These are phyloP conservation scores for Lycium ferocissimum DNA, from an alignment of 257 asterid genomes.

Conservation along the genomic window DNA sequence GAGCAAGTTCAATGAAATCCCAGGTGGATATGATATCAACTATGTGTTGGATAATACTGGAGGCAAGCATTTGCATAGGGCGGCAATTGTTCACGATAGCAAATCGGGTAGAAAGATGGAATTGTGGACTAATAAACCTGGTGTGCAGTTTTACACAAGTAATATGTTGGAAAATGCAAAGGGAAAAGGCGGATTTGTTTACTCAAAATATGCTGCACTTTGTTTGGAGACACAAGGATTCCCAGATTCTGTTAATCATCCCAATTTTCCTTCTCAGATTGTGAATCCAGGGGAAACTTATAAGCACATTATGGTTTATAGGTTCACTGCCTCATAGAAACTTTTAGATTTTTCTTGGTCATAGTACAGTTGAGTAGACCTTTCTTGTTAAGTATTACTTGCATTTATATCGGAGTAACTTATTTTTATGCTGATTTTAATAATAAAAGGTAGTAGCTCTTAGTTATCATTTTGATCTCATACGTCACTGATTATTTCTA, in stretches of 20 bases:
- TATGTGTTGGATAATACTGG: constrained; percentile 57
- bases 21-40: constrained; percentile 75
- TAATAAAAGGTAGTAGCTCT: background rate
- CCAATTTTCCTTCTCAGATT: constrained; percentile 75
- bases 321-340: constrained; percentile 57
- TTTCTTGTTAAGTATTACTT: background rate
- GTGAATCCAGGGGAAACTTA: constrained; percentile 67
- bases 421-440: background rate
- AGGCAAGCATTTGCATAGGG: constrained; percentile 50
- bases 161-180: constrained; percentile 54
- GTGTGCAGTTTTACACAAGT: constrained; percentile 79
- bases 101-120: constrained; percentile 79
- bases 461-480: background rate
- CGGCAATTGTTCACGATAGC: constrained; percentile 52
- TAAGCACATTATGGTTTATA: constrained; percentile 68
- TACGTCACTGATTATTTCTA: background rate
- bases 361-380: background rate
- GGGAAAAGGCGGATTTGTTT: constrained; percentile 69
- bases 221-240: constrained; percentile 92
- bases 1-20: constrained; percentile 48
- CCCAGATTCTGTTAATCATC: constrained; percentile 87
- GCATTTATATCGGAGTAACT: background rate
- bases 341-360: background rate
- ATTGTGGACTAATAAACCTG: constrained; percentile 79
- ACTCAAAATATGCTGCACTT: constrained; percentile 54